Evolutionary conservation across 2,329 filamentous ascomycete species (phyloP).

Genomic region (Phyllosticta capitalensis): DNA sequence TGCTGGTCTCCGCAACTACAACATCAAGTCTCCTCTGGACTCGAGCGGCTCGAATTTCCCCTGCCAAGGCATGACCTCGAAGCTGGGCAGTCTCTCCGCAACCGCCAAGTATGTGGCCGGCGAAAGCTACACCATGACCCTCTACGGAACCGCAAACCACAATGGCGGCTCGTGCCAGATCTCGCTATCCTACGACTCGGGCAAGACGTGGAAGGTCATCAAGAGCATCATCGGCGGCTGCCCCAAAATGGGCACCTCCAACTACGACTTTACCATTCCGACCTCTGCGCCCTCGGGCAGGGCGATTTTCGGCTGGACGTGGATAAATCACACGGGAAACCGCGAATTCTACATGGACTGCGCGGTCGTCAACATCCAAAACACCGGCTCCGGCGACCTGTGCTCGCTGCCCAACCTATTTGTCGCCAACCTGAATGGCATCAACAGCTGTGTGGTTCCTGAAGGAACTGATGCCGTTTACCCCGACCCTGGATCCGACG

Average conservation of each 20-base stretch:
- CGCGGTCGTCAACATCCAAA: conserved; percentile 54
- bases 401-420: conserved; percentile 32
- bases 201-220: conserved; percentile 59
- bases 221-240: conserved; percentile 53
- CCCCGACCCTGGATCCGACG: conserved; percentile 31
- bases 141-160: conserved; percentile 53
- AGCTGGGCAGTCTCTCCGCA: conserved; percentile 33
- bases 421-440: conserved; percentile 32
- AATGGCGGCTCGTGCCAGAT: conserved; percentile 69
- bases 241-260: conserved; percentile 33
- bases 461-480: conserved; percentile 32
- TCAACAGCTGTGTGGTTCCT: conserved; percentile 31
- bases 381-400: conserved; percentile 15
- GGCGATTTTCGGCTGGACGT: conserved; percentile 62
- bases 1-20: conserved; percentile 51
- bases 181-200: conserved; percentile 63
- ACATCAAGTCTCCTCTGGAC: conserved; percentile 58
- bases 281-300: conserved; percentile 49
- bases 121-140: conserved; percentile 50
- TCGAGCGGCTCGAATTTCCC: conserved; percentile 57
- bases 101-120: conserved; percentile 56
- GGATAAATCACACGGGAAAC: conserved; percentile 65
- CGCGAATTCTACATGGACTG: conserved; percentile 87
- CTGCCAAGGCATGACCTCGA: conserved; percentile 56
- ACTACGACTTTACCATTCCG: conserved; percentile 59